These are phyloP conservation scores for Pythium apleroticum DNA, from an alignment of 352 stramenopile genomes.

Conservation along the genomic window DNA sequence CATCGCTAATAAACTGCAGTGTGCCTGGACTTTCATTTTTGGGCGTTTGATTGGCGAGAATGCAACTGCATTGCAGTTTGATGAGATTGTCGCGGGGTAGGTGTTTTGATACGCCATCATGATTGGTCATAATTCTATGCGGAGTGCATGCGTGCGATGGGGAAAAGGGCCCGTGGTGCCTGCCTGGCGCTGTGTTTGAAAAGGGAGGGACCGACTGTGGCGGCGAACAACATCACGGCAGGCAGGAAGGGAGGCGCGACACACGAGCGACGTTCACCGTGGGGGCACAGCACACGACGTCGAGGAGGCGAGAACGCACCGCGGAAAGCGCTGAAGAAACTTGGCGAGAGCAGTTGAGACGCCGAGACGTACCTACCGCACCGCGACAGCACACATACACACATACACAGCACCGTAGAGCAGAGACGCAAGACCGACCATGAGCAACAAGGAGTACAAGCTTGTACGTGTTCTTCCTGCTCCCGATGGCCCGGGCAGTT, in stretches of 20 bases:
- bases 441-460: conserved; percentile 85
- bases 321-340: conserved; percentile 12
- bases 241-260: conserved; percentile 6
- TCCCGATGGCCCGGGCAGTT: neutral
- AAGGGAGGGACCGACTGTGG: conserved; percentile 16
- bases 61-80: too few relatives aligned
- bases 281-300: conserved; percentile 22
- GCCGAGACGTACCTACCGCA: conserved; percentile 4
- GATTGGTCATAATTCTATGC: conserved; percentile 21
- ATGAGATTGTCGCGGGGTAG: conserved; percentile 17
- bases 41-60: conserved; percentile 20
- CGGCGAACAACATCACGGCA: conserved; percentile 21
- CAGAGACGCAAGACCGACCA: conserved; percentile 29
- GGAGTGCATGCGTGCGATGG: conserved; percentile 19
- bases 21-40: neutral
- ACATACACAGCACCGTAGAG: neutral
- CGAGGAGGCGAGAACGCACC: conserved; percentile 18
- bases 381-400: neutral
- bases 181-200: conserved; percentile 15
- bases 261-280: conserved; percentile 1
- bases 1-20: neutral
- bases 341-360: conserved; percentile 1
- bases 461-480: conserved; percentile 41
- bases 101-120: neutral
- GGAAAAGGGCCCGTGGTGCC: conserved; percentile 19